Conservation (phyloP, 139 green algal genomes). For the Closterium sp. region DNA sequence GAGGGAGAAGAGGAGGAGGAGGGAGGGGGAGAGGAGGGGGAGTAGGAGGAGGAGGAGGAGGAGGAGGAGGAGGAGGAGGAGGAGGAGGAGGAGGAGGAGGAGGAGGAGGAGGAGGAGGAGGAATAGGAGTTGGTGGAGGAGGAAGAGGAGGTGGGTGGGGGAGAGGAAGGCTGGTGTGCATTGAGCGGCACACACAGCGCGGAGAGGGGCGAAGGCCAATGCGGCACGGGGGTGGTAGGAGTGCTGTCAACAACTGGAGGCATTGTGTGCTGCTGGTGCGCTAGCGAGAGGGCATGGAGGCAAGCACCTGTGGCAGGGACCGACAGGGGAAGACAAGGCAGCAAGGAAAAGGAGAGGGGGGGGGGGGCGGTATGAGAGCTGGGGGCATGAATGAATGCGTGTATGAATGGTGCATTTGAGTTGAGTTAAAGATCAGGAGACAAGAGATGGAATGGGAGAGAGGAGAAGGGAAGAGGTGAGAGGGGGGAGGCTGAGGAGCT, state of each 20-base stretch:
- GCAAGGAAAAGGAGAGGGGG: not conserved
- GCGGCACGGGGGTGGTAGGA: not conserved
- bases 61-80: not conserved
- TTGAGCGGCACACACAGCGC: not conserved
- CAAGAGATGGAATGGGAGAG: not conserved
- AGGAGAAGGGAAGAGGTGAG: no score
- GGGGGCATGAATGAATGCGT: not conserved
- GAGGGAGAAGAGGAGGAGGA: not conserved
- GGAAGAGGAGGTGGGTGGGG: not conserved
- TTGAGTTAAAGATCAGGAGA: not conserved
- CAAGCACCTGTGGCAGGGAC: not conserved
- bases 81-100: not conserved
- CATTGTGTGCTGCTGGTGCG: not conserved
- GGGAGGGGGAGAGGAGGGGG: no score
- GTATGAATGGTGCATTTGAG: no score
- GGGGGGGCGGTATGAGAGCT: not conserved
- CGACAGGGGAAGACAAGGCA: not conserved
- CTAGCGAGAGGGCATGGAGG: not conserved
- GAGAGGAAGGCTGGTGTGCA: not conserved
- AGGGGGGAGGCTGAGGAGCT: not conserved
- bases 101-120: constrained; percentile 2
- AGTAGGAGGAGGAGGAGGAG: not conserved
- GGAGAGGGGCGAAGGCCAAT: not conserved
- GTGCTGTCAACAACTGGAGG: not conserved
- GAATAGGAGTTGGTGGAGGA: not conserved